phyloP scores from a whole-genome alignment of 345 rosid genomes.

The Acer campestre region DNA sequence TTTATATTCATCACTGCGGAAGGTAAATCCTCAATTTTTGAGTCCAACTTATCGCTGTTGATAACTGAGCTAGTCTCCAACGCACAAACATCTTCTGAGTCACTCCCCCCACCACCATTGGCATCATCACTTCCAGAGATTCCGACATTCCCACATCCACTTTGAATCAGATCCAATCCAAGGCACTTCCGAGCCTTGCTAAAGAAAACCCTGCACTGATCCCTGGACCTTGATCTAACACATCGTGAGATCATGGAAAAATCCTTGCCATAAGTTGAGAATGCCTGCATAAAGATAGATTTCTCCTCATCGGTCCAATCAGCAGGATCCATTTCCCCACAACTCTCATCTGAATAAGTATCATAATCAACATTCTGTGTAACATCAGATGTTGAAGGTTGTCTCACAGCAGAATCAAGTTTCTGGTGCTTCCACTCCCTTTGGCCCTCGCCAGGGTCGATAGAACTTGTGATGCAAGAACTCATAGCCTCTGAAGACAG shows the following conservation, averaged over 20 bases:
- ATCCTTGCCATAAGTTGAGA: constrained; percentile 80
- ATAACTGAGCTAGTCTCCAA: constrained; percentile 52
- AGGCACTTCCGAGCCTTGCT: constrained; percentile 95
- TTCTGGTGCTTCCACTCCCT: constrained; percentile 46
- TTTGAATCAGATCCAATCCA: constrained; percentile 68
- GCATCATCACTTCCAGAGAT: constrained; percentile 56
- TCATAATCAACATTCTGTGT: constrained; percentile 72
- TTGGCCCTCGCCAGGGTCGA: constrained; percentile 54
- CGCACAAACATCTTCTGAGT: constrained; percentile 63
- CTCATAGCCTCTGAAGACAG: constrained; percentile 85
- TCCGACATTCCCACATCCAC: constrained; percentile 42
- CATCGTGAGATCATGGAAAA: constrained; percentile 66
- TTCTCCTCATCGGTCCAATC: constrained; percentile 96
- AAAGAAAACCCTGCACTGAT: constrained; percentile 88
- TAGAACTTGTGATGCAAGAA: constrained; percentile 74
- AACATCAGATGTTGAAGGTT: constrained; percentile 57
- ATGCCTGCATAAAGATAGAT: constrained; percentile 68
- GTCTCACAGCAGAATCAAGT: constrained; percentile 44
- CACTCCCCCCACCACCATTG: constrained; percentile 81
- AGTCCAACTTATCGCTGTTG: constrained; percentile 44
- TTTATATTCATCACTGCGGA: constrained; percentile 29
- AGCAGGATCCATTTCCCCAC: constrained; percentile 79
- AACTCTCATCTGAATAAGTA: constrained; percentile 90
- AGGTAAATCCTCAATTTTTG: constrained; percentile 45
- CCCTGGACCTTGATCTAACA: constrained; percentile 73